Conservation (phyloP, 192 early-diverging fungal species). For the Backusella tuberculispora region DNA sequence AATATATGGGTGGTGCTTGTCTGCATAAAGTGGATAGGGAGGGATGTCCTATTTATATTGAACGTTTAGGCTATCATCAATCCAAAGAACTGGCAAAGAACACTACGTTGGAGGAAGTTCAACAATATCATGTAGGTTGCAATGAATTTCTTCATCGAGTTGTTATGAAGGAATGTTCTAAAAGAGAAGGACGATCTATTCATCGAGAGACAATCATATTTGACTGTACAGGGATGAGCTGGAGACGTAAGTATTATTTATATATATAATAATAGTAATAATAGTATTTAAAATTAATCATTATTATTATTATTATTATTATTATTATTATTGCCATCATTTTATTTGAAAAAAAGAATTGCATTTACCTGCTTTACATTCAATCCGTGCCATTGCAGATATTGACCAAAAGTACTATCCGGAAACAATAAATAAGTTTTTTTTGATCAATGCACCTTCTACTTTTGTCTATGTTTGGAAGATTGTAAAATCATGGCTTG, state of each 20-base stretch:
- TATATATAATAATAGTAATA: neutral
- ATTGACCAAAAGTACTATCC: constrained; percentile 95
- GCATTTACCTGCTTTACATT: constrained; percentile 69
- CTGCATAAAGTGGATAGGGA: constrained; percentile 90
- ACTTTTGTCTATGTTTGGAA: constrained; percentile 87
- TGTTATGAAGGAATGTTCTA: constrained; percentile 80
- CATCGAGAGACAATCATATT: constrained; percentile 89
- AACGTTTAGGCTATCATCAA: constrained; percentile 75
- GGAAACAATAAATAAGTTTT: constrained; percentile 90
- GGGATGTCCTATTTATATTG: constrained; percentile 91
- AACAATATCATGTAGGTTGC: constrained; percentile 70
- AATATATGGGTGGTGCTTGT: constrained; percentile 70
- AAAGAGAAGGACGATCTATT: constrained; percentile 64
- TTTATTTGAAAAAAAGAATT: constrained; percentile 52
- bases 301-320: neutral
- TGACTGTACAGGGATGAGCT: constrained; percentile 86
- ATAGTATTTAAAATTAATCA: neutral
- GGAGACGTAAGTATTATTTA: constrained; percentile 57
- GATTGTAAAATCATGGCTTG: constrained; percentile 76
- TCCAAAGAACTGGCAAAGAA: constrained; percentile 66
- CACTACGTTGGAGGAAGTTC: constrained; percentile 62
- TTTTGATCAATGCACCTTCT: constrained; percentile 90
- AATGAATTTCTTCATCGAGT: constrained; percentile 72
- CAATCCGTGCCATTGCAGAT: constrained; percentile 72
- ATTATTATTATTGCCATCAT: neutral